Evolutionary conservation across 768 basidiomycete species (phyloP), one percentile per base, ranked within the genome.

Genomic region (Leccinum disarticulatum): DNA sequence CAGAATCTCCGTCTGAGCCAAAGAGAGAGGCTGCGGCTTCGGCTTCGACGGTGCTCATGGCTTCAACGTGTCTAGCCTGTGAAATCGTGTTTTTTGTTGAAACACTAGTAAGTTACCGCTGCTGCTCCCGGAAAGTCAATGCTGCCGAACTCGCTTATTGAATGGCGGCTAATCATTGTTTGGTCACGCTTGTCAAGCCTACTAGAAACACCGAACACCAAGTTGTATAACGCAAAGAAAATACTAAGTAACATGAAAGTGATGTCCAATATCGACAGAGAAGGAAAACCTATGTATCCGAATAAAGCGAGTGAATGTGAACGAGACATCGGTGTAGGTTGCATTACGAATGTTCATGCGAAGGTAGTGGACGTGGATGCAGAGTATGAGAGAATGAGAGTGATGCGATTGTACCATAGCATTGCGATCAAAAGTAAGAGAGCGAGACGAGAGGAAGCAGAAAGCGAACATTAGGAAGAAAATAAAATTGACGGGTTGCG

Each of bases 11-110:
- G 33, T 83, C 83, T 55, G 82, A 75, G 61, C 85, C 88, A 78
- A 93, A 93, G 50, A 93, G 87, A 58, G 88, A 86, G 54, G 90
- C 87, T 36, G 91, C 91, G 64, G 88, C 86, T 78, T 91, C 91
- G 64, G 88, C 86, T 78, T 91, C 89, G 58, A 87, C 84, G 64
- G 80, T 78, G 71, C 77, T 82, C 87, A 88, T 88, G 68, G 68
- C 66, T 73, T 63, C 70, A 75, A 64, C 73, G 72, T 75, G 72
- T 68, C 56, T 49, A 52, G 50, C 38, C 54, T 63, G 56, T 50
- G 50, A 61, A 61, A 57, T 53, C 33, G 61, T 30, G 57, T 61
- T 66, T 71, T 67, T 64, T 25, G 51, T 43, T 33, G 36, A 53
- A 61, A 63, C 55, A 36, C 22, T 35, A 35, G 33, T 35, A 33